Conservation (phyloP, 176 grass and related monocot species). For the Saccharum spontaneum region DNA sequence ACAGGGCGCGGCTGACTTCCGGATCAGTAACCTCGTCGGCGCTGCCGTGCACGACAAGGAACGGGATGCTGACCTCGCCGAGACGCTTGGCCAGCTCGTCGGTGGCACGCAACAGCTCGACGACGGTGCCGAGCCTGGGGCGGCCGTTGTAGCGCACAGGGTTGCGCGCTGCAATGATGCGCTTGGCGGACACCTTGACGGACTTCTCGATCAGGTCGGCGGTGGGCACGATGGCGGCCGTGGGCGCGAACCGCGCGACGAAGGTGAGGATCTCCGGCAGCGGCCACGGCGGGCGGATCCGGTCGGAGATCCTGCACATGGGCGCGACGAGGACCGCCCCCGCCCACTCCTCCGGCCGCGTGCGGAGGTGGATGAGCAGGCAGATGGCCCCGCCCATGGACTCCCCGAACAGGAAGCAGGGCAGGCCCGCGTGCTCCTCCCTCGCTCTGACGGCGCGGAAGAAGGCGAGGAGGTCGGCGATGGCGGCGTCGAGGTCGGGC, state of each 20-base stretch:
- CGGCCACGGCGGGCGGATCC: constrained; percentile 72
- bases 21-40: constrained; percentile 92
- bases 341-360: constrained; percentile 53
- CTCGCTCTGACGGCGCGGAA: constrained; percentile 51
- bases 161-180: constrained; percentile 69
- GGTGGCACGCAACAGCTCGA: constrained; percentile 77
- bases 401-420: constrained; percentile 80
- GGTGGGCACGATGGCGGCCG: constrained; percentile 82
- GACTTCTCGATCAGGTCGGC: constrained; percentile 86
- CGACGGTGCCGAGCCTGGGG: constrained; percentile 80
- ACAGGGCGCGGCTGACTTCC: constrained; percentile 64
- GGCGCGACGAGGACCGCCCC: constrained; percentile 86
- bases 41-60: constrained; percentile 92
- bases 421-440: constrained; percentile 38
- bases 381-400: constrained; percentile 91
- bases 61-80: constrained; percentile 73
- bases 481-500: constrained; percentile 56
- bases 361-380: constrained; percentile 74
- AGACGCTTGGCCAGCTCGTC: constrained; percentile 60
- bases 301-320: constrained; percentile 92
- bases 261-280: constrained; percentile 71
- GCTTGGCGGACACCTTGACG: constrained; percentile 80
- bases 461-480: constrained; percentile 63
- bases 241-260: constrained; percentile 64
- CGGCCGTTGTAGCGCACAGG: constrained; percentile 69